Conservation (phyloP, 306 rosid species). For the Castanea crenata region DNA sequence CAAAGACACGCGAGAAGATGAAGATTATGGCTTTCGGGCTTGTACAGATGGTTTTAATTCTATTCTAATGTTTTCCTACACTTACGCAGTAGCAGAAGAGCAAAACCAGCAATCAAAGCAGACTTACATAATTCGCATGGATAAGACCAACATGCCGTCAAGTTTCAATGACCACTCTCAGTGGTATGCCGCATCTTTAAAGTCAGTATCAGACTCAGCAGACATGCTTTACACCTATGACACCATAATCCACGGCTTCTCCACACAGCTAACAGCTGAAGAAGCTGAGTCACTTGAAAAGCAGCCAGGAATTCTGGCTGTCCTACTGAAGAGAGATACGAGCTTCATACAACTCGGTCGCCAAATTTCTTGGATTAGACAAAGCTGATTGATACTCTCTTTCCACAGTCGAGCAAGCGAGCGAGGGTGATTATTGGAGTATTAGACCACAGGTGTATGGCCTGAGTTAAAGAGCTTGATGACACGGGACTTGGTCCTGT, state of each 20-base stretch:
- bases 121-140: constrained; percentile 87
- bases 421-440: constrained; percentile 68
- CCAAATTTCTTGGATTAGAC: constrained; percentile 78
- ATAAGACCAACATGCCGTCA: constrained; percentile 66
- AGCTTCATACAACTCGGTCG: constrained; percentile 91
- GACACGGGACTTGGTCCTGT: constrained; percentile 62
- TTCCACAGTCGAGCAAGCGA: constrained; percentile 20
- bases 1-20: constrained; percentile 26
- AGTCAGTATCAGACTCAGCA: constrained; percentile 64
- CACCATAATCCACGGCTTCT: constrained; percentile 73
- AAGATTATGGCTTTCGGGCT: constrained; percentile 34
- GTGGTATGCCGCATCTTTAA: constrained; percentile 77
- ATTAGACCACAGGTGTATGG: constrained; percentile 88
- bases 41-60: constrained; percentile 32
- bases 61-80: constrained; percentile 34
- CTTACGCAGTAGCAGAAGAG: constrained; percentile 36
- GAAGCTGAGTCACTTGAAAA: constrained; percentile 64
- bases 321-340: constrained; percentile 58
- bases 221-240: constrained; percentile 76
- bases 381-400: constrained; percentile 12
- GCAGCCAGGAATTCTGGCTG: constrained; percentile 61
- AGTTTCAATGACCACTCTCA: constrained; percentile 51
- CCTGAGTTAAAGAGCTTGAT: constrained; percentile 69
- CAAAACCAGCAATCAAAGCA: constrained; percentile 36
- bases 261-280: constrained; percentile 65